Base-by-base conservation (phyloP, 1,284 basidiomycete species). In the Sporisorium scitamineum region DNA sequence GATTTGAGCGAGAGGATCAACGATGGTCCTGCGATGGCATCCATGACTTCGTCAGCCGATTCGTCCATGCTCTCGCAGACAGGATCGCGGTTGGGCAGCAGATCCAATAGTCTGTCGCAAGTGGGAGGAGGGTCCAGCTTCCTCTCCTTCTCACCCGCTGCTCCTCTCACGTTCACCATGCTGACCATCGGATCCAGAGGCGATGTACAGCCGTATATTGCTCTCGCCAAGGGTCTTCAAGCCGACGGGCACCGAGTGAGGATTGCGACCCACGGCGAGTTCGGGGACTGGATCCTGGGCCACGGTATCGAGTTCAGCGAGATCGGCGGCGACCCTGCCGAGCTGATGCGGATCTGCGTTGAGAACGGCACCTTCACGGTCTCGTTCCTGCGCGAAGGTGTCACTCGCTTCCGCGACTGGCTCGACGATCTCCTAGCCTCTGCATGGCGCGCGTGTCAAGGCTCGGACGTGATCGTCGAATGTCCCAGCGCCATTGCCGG, bases 401-500 rank as follows among this genome's bases (percentile, higher is more conserved):
- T 98, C 52, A 89, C 90, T 67, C 96, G 95, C 91, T 98, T 98
- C 88, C 92, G 96, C 60, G 93, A 93, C 24, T 99, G 96, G 96
- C 88, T 98, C 56, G 96, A 98, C 83, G 96, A 98, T 82, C 88
- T 99, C 5, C 89, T 99, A 37, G 91, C 91, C 84, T 94, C 94
- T 0, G 93, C 94, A 1, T 98, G 94, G 94, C 90, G 94, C 66
- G 95, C 95, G 5, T 99, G 97, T 84, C 94, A 96, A 87, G 92
- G 90, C 22, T 94, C 94, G 0, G 95, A 99, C 84, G 90, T 98
- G 27, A 89, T 99, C 54, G 89, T 99, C 59, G 96, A 99, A 87
- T 94, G 93, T 80, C 96, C 96, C 0, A 95, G 93, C 83, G 94
- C 96, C 6, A 98, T 98, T 92, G 94, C 92, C n/a, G 96, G 96